Evolutionary conservation across 192 early-diverging fungal species (phyloP).

Genomic region (Linnemannia schmuckeri): DNA sequence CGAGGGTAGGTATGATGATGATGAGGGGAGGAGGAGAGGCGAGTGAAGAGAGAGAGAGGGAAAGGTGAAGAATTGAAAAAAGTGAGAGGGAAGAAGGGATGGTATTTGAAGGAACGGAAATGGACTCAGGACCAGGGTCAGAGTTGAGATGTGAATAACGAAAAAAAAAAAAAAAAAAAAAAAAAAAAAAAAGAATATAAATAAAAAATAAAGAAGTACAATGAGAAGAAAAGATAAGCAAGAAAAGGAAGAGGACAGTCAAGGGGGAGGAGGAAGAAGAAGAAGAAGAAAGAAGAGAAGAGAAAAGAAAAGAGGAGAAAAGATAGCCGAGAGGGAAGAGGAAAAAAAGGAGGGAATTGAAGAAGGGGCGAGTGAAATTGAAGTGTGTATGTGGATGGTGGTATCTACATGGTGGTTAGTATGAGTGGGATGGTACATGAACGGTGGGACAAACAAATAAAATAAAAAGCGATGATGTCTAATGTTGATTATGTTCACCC

Average conservation of each 20-base stretch:
- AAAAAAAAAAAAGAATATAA: too few species aligned
- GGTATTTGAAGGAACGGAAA: background rate
- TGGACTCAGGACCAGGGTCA: background rate
- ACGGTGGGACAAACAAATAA: too few species aligned
- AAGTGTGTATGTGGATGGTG: background rate
- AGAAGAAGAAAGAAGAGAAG: background rate
- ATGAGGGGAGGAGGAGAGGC: background rate
- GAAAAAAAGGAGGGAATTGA: background rate
- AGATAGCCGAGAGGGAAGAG: background rate
- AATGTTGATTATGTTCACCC: background rate
- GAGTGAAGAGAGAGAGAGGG: background rate
- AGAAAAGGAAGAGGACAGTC: background rate
- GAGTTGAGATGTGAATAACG: background rate
- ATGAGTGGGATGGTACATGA: too few species aligned
- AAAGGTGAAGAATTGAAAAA: background rate
- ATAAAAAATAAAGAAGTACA: background rate
- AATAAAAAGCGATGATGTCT: background rate
- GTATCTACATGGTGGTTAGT: background rate
- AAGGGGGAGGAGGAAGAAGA: background rate
- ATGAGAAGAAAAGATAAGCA: background rate
- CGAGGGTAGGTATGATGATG: too few species aligned
- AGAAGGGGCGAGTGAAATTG: background rate
- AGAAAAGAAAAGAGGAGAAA: background rate
- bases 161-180: slow-evolving; percentile 1
- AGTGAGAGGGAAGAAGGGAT: background rate